Conservation (phyloP, 2,329 filamentous ascomycete species). For the Stenocarpella maydis region DNA sequence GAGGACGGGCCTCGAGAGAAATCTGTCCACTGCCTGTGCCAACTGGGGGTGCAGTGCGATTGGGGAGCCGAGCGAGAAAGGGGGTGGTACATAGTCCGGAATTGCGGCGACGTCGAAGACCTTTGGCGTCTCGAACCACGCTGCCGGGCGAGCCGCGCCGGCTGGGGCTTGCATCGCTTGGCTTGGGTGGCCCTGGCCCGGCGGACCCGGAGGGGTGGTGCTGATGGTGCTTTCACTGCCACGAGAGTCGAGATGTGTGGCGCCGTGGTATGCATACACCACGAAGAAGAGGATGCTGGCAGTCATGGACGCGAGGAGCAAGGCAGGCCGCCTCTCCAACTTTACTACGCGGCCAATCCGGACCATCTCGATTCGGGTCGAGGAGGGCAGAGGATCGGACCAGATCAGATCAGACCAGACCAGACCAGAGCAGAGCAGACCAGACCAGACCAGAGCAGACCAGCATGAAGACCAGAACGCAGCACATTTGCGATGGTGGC, state of each 20-base stretch:
- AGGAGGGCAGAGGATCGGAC: not conserved
- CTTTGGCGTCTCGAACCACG: constrained; percentile 31
- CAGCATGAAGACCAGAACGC: not conserved
- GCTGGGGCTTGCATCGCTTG: not conserved
- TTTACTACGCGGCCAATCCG: not conserved
- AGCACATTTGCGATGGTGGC: not conserved
- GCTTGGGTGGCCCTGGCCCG: not conserved
- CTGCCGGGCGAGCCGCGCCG: not conserved
- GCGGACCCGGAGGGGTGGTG: not conserved
- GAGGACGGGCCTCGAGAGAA: constrained; percentile 31
- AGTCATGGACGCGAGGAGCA: constrained; percentile 10
- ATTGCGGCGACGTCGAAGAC: constrained; percentile 7
- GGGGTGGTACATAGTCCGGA: not conserved
- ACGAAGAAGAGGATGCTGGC: constrained; percentile 17
- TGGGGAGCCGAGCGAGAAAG: constrained; percentile 7
- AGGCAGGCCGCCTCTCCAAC: constrained; percentile 18
- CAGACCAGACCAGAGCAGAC: too few relatives aligned
- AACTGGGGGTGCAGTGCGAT: constrained; percentile 16
- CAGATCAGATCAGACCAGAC: too few relatives aligned
- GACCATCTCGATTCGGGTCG: not conserved
- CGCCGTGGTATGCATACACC: constrained; percentile 5
- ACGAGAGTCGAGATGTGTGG: not conserved
- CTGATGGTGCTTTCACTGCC: not conserved
- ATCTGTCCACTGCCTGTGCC: constrained; percentile 15
- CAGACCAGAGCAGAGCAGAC: not conserved